phyloP scores from a whole-genome alignment of 176 grass and related monocot species.

The Pharus latifolius region DNA sequence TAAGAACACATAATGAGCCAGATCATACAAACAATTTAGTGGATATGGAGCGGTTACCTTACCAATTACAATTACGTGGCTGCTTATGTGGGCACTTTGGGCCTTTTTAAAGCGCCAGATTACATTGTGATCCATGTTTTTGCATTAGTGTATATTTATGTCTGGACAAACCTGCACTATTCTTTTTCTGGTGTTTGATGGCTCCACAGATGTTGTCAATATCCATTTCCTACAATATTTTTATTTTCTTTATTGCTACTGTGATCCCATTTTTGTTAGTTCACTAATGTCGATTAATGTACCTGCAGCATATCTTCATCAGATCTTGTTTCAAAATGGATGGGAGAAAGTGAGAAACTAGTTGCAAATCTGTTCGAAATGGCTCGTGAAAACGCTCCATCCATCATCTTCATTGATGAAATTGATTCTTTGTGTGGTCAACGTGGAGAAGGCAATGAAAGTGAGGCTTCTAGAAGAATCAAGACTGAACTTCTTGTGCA shows the following conservation, averaged over 20 bases:
- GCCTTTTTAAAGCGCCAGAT: no score
- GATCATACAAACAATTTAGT: background rate
- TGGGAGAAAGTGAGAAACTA: conserved; percentile 98
- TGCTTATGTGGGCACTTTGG: no score
- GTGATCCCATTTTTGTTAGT: background rate
- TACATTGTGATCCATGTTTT: background rate
- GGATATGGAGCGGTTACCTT: background rate
- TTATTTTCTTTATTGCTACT: background rate
- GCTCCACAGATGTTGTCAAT: background rate
- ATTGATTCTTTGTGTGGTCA: conserved; percentile 93
- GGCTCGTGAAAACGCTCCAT: conserved; percentile 92
- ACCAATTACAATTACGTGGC: background rate
- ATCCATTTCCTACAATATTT: background rate
- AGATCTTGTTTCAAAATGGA: conserved; percentile 98
- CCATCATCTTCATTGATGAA: conserved; percentile 97
- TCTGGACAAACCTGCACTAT: background rate
- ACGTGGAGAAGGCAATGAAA: conserved; percentile 98
- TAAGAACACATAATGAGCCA: background rate
- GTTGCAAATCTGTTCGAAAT: conserved; percentile 96
- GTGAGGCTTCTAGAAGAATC: conserved; percentile 94
- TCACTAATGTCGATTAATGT: conserved; percentile 9
- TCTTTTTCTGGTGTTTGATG: background rate
- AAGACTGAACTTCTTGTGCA: conserved; percentile 99
- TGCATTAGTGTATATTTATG: background rate
- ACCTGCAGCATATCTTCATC: conserved; percentile 95